phyloP scores from a whole-genome alignment of 306 rosid species.

The Quercus rubra region DNA sequence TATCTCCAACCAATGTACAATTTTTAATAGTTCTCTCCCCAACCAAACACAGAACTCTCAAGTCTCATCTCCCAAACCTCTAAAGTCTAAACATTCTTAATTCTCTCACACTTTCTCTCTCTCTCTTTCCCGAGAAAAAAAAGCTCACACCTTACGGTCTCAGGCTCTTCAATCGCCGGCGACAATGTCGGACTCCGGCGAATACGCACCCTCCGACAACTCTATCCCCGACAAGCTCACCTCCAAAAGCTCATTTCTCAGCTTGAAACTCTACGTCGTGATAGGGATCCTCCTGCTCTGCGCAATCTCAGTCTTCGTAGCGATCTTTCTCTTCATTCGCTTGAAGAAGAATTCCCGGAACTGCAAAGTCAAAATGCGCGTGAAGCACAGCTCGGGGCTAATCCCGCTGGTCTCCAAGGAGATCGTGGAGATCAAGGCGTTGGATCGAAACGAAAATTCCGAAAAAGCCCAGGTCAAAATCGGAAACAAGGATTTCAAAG shows the following conservation, averaged over 20 bases:
- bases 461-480: slow-evolving; percentile 26
- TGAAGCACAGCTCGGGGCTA: slow-evolving; percentile 75
- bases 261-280: slow-evolving; percentile 50
- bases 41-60: slow-evolving; percentile 20
- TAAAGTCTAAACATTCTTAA: background rate
- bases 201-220: slow-evolving; percentile 13
- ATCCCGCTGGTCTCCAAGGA: slow-evolving; percentile 79
- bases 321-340: slow-evolving; percentile 56
- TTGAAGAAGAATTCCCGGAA: slow-evolving; percentile 28
- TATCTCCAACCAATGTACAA: background rate
- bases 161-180: slow-evolving; percentile 21
- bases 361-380: slow-evolving; percentile 36
- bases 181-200: slow-evolving; percentile 49
- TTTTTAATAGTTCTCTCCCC: slow-evolving; percentile 9
- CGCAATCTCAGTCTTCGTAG: slow-evolving; percentile 31
- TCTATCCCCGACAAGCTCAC: slow-evolving; percentile 37
- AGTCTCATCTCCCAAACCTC: background rate
- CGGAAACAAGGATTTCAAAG: slow-evolving; percentile 26
- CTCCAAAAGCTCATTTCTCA: slow-evolving; percentile 28
- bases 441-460: slow-evolving; percentile 31
- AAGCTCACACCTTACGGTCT: background rate
- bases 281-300: slow-evolving; percentile 36
- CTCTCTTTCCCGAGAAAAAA: background rate
- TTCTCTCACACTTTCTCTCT: background rate
- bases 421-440: slow-evolving; percentile 56